Evolutionary conservation across 208 protist genomes (phyloP).

Genomic region (Porcisia deanei): DNA sequence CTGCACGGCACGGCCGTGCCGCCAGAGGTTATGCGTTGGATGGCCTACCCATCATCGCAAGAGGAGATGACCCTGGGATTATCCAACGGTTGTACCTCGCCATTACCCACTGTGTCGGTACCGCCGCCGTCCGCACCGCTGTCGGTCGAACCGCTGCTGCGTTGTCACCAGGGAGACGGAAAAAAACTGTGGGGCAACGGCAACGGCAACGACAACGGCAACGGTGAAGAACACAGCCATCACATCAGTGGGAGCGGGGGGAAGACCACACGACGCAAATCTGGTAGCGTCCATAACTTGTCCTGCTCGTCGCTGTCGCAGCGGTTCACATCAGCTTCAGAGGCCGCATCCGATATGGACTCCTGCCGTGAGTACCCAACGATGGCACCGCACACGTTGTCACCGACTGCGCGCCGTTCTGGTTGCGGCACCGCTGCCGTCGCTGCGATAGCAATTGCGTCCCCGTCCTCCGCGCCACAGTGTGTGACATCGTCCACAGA

Average conservation of each 20-base stretch:
- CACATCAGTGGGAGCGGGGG: not conserved
- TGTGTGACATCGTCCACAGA: not conserved
- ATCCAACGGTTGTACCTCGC: not conserved
- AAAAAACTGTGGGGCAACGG: not conserved
- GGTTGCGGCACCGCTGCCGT: not conserved
- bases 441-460: not conserved
- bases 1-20: slow-evolving; percentile 6
- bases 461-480: not conserved
- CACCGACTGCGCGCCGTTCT: not conserved
- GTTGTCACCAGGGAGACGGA: not conserved
- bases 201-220: not conserved
- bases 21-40: slow-evolving; percentile 11
- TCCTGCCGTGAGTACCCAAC: not conserved
- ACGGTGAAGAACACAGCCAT: not conserved
- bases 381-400: not conserved
- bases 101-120: not conserved
- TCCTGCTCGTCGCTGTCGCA: slow-evolving; percentile 1
- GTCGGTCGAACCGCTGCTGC: slow-evolving; percentile 18
- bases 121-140: not conserved
- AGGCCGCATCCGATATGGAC: slow-evolving; percentile 10
- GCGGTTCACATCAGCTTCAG: slow-evolving; percentile 3
- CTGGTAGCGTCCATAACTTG: not conserved
- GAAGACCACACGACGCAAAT: not conserved
- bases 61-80: slow-evolving; percentile 3
- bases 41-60: slow-evolving; percentile 14